These are phyloP conservation scores for Codiaeum variegatum DNA, from an alignment of 441 rosid genomes.

Conservation along the genomic window DNA sequence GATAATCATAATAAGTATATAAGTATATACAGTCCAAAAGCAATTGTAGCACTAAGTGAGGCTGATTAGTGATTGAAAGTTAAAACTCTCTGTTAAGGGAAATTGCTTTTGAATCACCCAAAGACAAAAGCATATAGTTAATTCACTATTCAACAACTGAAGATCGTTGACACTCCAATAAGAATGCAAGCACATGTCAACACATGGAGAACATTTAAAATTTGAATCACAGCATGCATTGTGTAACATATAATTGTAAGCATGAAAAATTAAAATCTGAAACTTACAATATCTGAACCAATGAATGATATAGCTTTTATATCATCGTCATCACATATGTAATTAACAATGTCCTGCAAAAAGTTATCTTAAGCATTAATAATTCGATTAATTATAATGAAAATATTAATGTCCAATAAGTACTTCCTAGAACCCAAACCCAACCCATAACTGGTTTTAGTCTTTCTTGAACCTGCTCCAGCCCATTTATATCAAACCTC, in stretches of 20 bases:
- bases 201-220: background rate
- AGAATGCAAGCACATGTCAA: slow-evolving; percentile 3
- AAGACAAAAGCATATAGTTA: background rate
- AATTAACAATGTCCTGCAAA: slow-evolving; percentile 26
- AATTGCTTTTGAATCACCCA: background rate
- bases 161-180: background rate
- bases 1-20: background rate
- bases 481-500: background rate
- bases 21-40: background rate
- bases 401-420: background rate
- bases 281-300: slow-evolving; percentile 25
- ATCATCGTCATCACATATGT: slow-evolving; percentile 29
- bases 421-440: background rate
- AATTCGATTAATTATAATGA: background rate
- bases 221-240: background rate
- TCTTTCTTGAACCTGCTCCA: background rate
- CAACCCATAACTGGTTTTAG: background rate
- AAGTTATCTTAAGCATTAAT: background rate
- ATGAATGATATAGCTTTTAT: slow-evolving; percentile 27
- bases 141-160: background rate
- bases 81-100: background rate
- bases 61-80: background rate
- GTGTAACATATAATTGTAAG: background rate
- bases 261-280: background rate
- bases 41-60: background rate